Evolutionary conservation across 805 yeast genomes (phyloP), one percentile per base, ranked within the genome.

Genomic region (Yarrowia sp.): DNA sequence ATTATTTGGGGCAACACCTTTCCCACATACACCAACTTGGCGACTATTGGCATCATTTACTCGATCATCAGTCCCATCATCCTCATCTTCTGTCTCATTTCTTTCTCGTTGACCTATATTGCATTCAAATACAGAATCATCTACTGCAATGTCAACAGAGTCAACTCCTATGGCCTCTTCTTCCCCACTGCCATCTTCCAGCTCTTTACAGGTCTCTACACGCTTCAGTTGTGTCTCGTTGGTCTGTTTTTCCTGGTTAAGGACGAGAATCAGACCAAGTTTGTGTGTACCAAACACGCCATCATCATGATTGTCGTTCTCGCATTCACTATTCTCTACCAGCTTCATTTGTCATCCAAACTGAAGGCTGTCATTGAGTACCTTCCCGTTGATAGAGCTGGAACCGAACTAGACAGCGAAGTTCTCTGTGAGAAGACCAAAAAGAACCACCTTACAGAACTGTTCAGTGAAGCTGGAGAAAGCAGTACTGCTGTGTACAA

Each of bases 1-100:
- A 79, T 86, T 20, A 80, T 83, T 69, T 92, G 96, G 96, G 97
- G 97, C 0, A 82, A 92, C 0, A 76, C 85, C 0, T 93, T 88
- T 74, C 91, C 98, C 0, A 83, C 87, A 0, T 88, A 88, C 70
- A 86, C 97, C 0, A 88, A 91, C 2, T 81, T 90, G 72, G 93
- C 88, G 0, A 86, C 91, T 8, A 90, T 92, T 69, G 92, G 94
- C 0, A 77, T 92, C 42, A 87, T 91, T 0, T 92, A 91, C 73
- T 85, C 92, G 5, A 84, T 92, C 5, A 85, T 93, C 9, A 87
- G 96, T 0, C 98, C 98, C 0, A 71, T 91, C 67, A 89, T 92
- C 13, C 80, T 90, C 10, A 76, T 90, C 0, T 86, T 89, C 71
- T 81, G 87, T 44, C 74, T 82, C 14, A 73, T 90, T 20, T 82